These are phyloP conservation scores for Psilocybe cyanescens DNA, from an alignment of 768 basidiomycete species.

Conservation along the genomic window DNA sequence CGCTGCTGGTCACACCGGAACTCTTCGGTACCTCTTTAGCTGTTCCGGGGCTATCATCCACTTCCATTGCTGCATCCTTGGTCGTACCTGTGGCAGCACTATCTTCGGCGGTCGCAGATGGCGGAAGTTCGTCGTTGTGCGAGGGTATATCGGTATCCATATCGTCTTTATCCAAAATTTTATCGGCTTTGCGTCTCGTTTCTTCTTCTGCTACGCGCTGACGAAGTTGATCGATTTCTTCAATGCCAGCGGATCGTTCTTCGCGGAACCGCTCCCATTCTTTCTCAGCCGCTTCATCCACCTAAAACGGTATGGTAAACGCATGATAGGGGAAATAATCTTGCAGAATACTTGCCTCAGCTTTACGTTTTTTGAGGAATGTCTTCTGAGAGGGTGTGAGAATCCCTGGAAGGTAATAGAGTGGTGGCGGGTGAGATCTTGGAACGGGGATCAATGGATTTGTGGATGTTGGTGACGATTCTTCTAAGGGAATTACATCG, in stretches of 20 bases:
- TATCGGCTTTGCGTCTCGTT: slow-evolving; percentile 45
- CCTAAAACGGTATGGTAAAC: slow-evolving; percentile 38
- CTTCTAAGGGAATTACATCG: slow-evolving; percentile 59
- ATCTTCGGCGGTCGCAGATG: slow-evolving; percentile 22
- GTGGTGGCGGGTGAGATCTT: slow-evolving; percentile 72
- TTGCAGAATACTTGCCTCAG: slow-evolving; percentile 48
- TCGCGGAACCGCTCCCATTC: slow-evolving; percentile 70
- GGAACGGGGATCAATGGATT: slow-evolving; percentile 51
- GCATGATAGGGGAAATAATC: background rate
- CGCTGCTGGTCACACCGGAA: slow-evolving; percentile 31
- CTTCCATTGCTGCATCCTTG: slow-evolving; percentile 40
- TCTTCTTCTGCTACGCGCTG: slow-evolving; percentile 72
- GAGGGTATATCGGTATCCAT: slow-evolving; percentile 37
- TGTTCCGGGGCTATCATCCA: slow-evolving; percentile 36
- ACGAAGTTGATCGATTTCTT: slow-evolving; percentile 65
- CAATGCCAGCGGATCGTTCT: slow-evolving; percentile 61
- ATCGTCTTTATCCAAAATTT: slow-evolving; percentile 34
- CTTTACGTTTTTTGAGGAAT: slow-evolving; percentile 64
- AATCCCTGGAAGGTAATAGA: slow-evolving; percentile 77
- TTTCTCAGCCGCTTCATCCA: slow-evolving; percentile 61
- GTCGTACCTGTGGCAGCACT: slow-evolving; percentile 13
- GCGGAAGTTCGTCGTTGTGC: slow-evolving; percentile 15
- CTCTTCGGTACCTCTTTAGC: slow-evolving; percentile 35
- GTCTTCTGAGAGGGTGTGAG: slow-evolving; percentile 72
- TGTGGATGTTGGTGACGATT: slow-evolving; percentile 33